Base-by-base conservation (phyloP, 73 alveolate genomes). In the Paramecium primaurelia region DNA sequence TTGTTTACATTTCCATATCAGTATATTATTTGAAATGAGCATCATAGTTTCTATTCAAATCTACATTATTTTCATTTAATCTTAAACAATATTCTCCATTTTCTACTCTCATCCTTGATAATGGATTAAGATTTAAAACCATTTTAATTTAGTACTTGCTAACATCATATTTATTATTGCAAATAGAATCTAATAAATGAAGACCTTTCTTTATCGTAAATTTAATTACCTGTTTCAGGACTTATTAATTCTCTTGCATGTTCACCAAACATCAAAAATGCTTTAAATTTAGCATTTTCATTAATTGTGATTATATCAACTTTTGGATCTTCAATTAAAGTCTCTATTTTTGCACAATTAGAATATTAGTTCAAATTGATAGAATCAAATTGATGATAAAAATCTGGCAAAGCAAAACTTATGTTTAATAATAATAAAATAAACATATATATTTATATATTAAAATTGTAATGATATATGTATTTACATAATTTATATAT, bases 161-260 rank as follows among this genome's bases (percentile, higher is more conserved):
- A 80, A 77, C 25, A 44, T 93, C 58, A 34, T 69, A 49, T 45
- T 37, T 18, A 45, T 54, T 80, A 45, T 80, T 80, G 26, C 91
- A 80, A 8, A 80, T 54, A n/a, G 54, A 18, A 71, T 77, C 47
- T 10, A 37, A 69, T 36, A 40, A 37, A 69, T 80, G 73, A 73
- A 58, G 26, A 73, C 95, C 95, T 71, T 20, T 36, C 6, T 28
- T 54, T 54, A 58, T 20, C 11, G 28, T 11, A 47, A 36, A 44
- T 93, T 49, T 9, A 94, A 54, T 12, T 93, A 75, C 96, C 97
- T 26, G 95, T 68, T 91, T 95, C 97, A 20, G 96, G 88, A 34
- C 95, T 42, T 2, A 95, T 95, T 34, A 95, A 37, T 89, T 95
- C 97, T 80, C 97, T 95, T 32, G 97, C 92, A 91, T 95, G 97